These are phyloP conservation scores for Phaeosphaeriaceae sp. DNA, from an alignment of 2,329 filamentous ascomycete species.

Conservation along the genomic window DNA sequence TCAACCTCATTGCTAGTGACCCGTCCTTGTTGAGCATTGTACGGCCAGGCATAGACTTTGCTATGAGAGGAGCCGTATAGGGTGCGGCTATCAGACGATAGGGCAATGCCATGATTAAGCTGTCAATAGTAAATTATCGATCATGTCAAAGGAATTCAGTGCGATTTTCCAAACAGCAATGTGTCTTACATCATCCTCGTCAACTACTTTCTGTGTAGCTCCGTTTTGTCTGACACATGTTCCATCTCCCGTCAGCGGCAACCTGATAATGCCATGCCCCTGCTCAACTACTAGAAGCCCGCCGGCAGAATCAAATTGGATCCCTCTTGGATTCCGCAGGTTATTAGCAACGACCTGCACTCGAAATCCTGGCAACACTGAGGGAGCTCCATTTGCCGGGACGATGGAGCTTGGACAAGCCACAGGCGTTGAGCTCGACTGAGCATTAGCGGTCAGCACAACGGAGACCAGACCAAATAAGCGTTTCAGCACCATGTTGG, in stretches of 20 bases:
- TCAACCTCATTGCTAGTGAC: constrained; percentile 58
- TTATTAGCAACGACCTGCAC: constrained; percentile 55
- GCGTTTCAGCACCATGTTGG: constrained; percentile 30
- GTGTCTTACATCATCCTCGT: constrained; percentile 35
- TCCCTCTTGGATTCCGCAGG: constrained; percentile 53
- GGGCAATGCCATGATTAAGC: constrained; percentile 60
- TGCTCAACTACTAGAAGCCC: constrained; percentile 58
- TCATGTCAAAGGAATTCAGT: neutral
- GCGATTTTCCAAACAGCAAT: too few relatives aligned
- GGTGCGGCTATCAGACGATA: constrained; percentile 57
- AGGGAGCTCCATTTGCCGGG: constrained; percentile 48
- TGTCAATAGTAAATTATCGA: constrained; percentile 17
- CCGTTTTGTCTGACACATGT: constrained; percentile 39
- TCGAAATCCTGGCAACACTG: constrained; percentile 51
- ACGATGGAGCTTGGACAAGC: constrained; percentile 48
- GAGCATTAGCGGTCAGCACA: constrained; percentile 30
- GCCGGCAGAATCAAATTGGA: constrained; percentile 56
- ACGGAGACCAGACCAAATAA: constrained; percentile 33
- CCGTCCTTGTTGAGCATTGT: constrained; percentile 60
- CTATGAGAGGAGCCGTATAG: constrained; percentile 63
- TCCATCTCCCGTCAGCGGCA: constrained; percentile 43
- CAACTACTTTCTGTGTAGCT: constrained; percentile 27
- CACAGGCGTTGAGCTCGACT: constrained; percentile 23
- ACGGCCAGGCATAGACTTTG: constrained; percentile 69
- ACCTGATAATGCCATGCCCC: constrained; percentile 46